Percentiles rank a stretch among this genome's conserved stretches.
phyloP scores from a whole-genome alignment of 2,329 filamentous ascomycete genomes.

The Fusarium bulbicola region DNA sequence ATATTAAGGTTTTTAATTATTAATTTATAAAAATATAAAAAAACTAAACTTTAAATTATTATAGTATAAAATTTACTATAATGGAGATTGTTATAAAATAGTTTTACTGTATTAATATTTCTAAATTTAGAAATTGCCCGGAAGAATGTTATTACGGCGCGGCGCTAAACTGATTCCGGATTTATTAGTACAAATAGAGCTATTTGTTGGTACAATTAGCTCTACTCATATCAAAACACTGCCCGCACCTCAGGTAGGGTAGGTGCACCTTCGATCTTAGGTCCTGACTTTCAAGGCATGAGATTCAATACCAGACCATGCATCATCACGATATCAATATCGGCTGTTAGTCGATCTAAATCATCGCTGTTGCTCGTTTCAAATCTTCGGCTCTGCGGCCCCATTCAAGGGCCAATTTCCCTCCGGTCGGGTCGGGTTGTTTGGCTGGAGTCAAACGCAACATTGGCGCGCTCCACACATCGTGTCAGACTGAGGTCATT shows the following conservation, averaged over 20 bases:
- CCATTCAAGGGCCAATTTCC: constrained; percentile 30
- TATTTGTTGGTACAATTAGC: too few species aligned
- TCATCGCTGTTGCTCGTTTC: constrained; percentile 26
- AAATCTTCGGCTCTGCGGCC: constrained; percentile 21
- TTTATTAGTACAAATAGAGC: too few species aligned
- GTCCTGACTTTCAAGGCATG: constrained; percentile 1
- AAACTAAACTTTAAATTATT: too few species aligned
- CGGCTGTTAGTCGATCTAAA: constrained; percentile 33
- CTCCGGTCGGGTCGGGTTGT: constrained; percentile 22
- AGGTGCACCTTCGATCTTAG: neutral
- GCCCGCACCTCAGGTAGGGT: neutral
- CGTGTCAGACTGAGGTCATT: constrained; percentile 42
- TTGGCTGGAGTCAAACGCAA: constrained; percentile 26
- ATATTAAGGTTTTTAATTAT: too few species aligned
- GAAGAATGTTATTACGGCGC: too few species aligned
- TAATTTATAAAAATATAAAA: too few species aligned
- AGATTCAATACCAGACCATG: neutral
- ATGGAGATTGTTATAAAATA: too few species aligned
- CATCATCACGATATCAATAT: constrained; percentile 16
- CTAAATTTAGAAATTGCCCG: too few species aligned
- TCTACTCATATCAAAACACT: neutral
- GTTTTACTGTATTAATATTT: too few species aligned
- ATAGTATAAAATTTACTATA: too few species aligned
- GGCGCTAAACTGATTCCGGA: too few species aligned
- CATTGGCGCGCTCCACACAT: constrained; percentile 32